Base-by-base conservation (phyloP, 805 yeast genomes). In the Metschnikowia henanensis region DNA sequence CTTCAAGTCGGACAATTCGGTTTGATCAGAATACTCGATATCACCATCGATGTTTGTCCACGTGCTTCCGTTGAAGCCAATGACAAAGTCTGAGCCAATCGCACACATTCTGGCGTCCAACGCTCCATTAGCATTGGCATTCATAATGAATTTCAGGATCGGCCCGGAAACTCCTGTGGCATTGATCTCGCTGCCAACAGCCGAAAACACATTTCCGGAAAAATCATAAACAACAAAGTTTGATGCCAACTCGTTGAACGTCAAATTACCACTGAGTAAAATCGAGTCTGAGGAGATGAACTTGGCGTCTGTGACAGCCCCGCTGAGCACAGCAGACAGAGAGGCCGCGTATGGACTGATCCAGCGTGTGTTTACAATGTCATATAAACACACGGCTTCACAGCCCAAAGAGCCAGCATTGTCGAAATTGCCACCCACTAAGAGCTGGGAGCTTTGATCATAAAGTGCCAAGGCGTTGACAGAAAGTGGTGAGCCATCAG, bases 341-440 rank as follows among this genome's bases (percentile, higher is more conserved):
- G 58, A 43, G 37, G 46, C 44, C 10, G 61, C 45, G 26, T 66
- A 63, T 3, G 80, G 76, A 46, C 56, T 66, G 6, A 65, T 62
- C 87, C 95, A 84, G 18, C 81, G 65, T 0, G 77, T 66, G 25
- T 72, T 68, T 3, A 63, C 58, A 47, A 80, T 60, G 53, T 83
- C 83, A 58, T 78, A 87, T 28, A 83, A 64, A 60, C 97, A 90
- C 29, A 91, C 62, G 1, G 79, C 75, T 2, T 70, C 60, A 62
- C 96, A 90, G 20, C 65, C 61, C 26, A 75, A 64, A 5, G 78
- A 66, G 0, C 84, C 83, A 2, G 86, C 82, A 17, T 70, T 59
- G 17, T 72, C 75, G 58, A 87, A 89, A 32, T 76, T 70, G 19
- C 97, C 97, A 30, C 86, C 96, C 10, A 87, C 87, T 23, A 83